A percentile compares a stretch with the other conserved stretches of the same genome.
Conservation (phyloP, 23 red algal genomes). For the Gracilaria gracilis region DNA sequence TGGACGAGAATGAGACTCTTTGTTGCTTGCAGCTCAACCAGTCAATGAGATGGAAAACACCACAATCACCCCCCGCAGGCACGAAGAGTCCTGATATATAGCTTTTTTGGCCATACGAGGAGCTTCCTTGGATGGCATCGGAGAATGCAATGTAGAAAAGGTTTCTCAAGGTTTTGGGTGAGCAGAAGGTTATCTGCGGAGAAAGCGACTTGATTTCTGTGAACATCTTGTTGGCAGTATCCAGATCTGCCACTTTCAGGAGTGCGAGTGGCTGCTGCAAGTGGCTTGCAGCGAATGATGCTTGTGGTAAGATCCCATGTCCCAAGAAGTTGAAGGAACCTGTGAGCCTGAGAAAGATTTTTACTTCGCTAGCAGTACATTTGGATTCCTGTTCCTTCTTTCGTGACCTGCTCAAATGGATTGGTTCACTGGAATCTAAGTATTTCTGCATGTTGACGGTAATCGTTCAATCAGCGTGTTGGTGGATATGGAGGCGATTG, state of each 20-base stretch:
- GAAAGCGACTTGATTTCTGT: neutral
- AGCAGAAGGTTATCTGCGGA: neutral
- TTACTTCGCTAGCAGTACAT: neutral
- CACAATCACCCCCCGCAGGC: neutral
- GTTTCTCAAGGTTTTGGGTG: too few species aligned
- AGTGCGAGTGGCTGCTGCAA: neutral
- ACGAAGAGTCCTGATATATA: too few species aligned
- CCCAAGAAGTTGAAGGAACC: neutral
- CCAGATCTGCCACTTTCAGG: neutral
- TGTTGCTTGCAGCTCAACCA: slow-evolving; percentile 20
- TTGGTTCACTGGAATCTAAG: neutral
- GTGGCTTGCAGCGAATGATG: slow-evolving; percentile 22
- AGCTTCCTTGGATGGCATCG: too few species aligned
- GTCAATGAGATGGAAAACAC: neutral
- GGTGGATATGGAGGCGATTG: neutral
- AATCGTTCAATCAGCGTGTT: neutral
- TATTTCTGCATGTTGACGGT: neutral
- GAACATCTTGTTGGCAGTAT: neutral
- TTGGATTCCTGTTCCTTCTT: neutral
- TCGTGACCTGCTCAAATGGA: neutral
- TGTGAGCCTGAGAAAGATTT: neutral
- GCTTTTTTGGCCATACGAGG: too few species aligned
- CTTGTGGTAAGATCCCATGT: neutral
- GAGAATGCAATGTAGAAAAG: too few species aligned
- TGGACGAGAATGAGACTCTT: slow-evolving; percentile 17